These are phyloP conservation scores for Plasmodium cynomolgi DNA, from an alignment of 169 alveolate genomes.

Conservation along the genomic window DNA sequence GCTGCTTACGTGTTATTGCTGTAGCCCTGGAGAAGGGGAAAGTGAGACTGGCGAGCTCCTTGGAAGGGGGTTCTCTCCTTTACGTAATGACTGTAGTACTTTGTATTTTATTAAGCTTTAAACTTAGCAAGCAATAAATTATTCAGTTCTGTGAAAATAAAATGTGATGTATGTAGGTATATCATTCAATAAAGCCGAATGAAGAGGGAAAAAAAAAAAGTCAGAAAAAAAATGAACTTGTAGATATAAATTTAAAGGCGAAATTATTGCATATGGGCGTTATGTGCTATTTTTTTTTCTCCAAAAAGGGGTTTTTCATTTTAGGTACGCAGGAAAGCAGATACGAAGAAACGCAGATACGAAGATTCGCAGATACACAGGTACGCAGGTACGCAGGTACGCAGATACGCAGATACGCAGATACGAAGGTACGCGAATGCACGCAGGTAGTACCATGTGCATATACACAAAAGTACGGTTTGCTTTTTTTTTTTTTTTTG, in stretches of 20 bases:
- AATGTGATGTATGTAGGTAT: background rate
- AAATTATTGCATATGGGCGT: background rate
- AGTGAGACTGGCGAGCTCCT: constrained; percentile 5
- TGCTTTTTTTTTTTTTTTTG: background rate
- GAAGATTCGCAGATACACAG: background rate
- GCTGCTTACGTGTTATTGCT: background rate
- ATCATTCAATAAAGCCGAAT: background rate
- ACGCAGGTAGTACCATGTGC: background rate
- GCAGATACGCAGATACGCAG: background rate
- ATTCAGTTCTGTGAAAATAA: background rate
- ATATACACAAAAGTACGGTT: background rate
- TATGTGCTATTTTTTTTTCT: constrained; percentile 9
- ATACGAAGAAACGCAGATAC: background rate
- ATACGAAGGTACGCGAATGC: background rate
- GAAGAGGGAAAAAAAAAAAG: background rate
- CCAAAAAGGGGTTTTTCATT: background rate
- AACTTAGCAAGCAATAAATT: background rate
- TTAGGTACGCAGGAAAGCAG: background rate
- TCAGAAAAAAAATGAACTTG: background rate
- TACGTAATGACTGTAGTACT: background rate
- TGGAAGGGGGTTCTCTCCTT: background rate
- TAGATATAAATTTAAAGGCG: background rate
- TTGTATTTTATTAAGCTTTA: background rate
- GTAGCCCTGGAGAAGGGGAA: background rate
- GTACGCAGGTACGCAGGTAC: background rate